These are phyloP conservation scores for Neurospora sp. DNA, from an alignment of 2,329 filamentous ascomycete species.

Conservation along the genomic window DNA sequence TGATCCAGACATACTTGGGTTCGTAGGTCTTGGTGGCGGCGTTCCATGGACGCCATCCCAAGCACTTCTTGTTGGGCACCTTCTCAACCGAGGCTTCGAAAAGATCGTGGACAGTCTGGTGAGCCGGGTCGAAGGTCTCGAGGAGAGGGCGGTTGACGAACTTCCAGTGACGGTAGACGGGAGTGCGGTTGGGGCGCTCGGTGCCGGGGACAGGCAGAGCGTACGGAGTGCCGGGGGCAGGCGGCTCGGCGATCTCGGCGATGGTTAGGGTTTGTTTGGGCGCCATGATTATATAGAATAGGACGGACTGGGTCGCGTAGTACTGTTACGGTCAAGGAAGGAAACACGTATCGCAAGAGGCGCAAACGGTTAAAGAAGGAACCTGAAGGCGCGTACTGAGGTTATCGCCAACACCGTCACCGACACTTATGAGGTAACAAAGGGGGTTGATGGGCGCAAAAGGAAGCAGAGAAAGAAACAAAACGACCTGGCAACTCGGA, in stretches of 20 bases:
- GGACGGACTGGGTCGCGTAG: not conserved
- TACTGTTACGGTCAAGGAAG: not conserved
- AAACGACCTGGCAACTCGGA: conserved; percentile 1
- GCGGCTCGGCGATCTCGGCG: conserved; percentile 33
- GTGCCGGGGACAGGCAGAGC: conserved; percentile 68
- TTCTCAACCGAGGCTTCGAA: conserved; percentile 61
- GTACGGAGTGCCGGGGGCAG: conserved; percentile 68
- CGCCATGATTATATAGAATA: conserved; percentile 23
- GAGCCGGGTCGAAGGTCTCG: conserved; percentile 59
- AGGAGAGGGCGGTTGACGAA: conserved; percentile 63
- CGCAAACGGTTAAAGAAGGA: not conserved
- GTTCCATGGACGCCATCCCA: conserved; percentile 77
- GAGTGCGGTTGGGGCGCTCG: conserved; percentile 59
- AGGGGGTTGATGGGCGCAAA: not conserved
- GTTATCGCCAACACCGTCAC: not conserved
- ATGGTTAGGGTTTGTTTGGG: conserved; percentile 13
- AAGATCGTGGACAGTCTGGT: conserved; percentile 67
- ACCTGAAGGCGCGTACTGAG: not conserved
- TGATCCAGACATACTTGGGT: conserved; percentile 72
- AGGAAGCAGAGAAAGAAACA: conserved; percentile 3
- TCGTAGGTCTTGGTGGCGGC: conserved; percentile 60
- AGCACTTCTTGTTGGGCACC: conserved; percentile 58
- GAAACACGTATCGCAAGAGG: not conserved
- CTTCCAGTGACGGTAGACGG: conserved; percentile 77
- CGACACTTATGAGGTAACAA: not conserved